Evolutionary conservation across 768 basidiomycete species (phyloP).

Genomic region (Lactarius deliciosus): DNA sequence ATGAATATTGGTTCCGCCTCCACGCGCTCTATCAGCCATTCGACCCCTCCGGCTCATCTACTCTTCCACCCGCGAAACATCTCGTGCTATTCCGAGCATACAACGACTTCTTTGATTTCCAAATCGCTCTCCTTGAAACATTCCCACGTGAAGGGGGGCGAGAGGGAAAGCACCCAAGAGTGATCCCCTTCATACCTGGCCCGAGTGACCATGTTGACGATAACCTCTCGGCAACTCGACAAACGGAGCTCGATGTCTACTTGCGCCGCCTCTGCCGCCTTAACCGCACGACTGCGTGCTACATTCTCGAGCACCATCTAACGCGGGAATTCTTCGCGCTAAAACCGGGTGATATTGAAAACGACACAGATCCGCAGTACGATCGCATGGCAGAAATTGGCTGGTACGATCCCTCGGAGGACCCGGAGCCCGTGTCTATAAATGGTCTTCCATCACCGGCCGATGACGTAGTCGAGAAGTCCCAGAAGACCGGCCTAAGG

Average conservation of each 20-base stretch:
- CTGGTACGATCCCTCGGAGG: conserved; percentile 32
- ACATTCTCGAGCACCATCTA: conserved; percentile 77
- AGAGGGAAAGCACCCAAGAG: conserved; percentile 59
- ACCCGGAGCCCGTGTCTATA: conserved; percentile 32
- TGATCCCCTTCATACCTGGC: conserved; percentile 97
- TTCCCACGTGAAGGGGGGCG: conserved; percentile 94
- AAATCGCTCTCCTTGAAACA: conserved; percentile 78
- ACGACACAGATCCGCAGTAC: conserved; percentile 58
- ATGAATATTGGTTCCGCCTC: conserved; percentile 97
- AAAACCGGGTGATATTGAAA: conserved; percentile 83
- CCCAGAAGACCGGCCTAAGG: conserved; percentile 38
- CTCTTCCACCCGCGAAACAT: conserved; percentile 65
- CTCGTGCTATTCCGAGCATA: conserved; percentile 93
- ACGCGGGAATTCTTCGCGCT: conserved; percentile 81
- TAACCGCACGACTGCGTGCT: conserved; percentile 60
- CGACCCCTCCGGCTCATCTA: conserved; percentile 51
- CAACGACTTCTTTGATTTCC: conserved; percentile 98
- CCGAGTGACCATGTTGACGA: conserved; percentile 84
- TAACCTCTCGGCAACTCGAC: conserved; percentile 73
- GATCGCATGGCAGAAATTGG: conserved; percentile 56
- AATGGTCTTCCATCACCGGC: conserved; percentile 39
- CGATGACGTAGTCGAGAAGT: conserved; percentile 37
- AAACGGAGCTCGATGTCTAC: conserved; percentile 86
- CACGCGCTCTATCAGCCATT: conserved; percentile 89
- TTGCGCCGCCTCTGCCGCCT: conserved; percentile 77